Conservation (phyloP, 2,329 filamentous ascomycete species). For the Epichloe sp. region DNA sequence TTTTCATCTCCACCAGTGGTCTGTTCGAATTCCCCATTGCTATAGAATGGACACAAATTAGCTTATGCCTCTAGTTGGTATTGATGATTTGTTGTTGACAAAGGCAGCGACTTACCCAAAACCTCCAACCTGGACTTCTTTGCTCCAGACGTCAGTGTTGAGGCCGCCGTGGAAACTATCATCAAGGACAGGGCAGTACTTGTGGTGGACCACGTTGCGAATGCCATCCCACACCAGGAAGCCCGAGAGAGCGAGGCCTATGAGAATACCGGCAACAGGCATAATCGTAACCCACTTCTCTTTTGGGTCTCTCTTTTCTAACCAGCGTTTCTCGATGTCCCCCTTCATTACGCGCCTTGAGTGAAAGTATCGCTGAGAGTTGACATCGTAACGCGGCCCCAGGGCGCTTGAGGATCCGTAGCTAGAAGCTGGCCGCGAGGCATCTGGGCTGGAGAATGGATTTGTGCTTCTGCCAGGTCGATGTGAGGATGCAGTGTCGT, state of each 20-base stretch:
- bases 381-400: slow-evolving; percentile 23
- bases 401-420: slow-evolving; percentile 31
- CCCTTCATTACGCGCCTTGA: slow-evolving; percentile 61
- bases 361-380: slow-evolving; percentile 50
- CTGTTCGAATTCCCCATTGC: slow-evolving; percentile 71
- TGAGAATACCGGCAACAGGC: slow-evolving; percentile 54
- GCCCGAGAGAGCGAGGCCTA: slow-evolving; percentile 55
- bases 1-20: slow-evolving; percentile 64
- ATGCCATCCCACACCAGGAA: slow-evolving; percentile 68
- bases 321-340: slow-evolving; percentile 65
- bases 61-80: not conserved
- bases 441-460: slow-evolving; percentile 32
- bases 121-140: slow-evolving; percentile 62
- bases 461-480: slow-evolving; percentile 20
- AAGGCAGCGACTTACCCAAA: slow-evolving; percentile 48
- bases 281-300: slow-evolving; percentile 83
- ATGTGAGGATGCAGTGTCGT: slow-evolving; percentile 24
- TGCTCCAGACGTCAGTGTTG: slow-evolving; percentile 52
- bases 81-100: no score
- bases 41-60: slow-evolving; percentile 14
- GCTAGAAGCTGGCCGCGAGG: slow-evolving; percentile 34
- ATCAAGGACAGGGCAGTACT: slow-evolving; percentile 55
- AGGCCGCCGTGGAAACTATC: slow-evolving; percentile 51
- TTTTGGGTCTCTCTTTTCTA: slow-evolving; percentile 56
- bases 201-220: slow-evolving; percentile 57